A percentile compares a stretch with the other conserved stretches of the same genome.
phyloP scores from a whole-genome alignment of 495 filamentous ascomycete species.

The Podospora pseudoanserina region DNA sequence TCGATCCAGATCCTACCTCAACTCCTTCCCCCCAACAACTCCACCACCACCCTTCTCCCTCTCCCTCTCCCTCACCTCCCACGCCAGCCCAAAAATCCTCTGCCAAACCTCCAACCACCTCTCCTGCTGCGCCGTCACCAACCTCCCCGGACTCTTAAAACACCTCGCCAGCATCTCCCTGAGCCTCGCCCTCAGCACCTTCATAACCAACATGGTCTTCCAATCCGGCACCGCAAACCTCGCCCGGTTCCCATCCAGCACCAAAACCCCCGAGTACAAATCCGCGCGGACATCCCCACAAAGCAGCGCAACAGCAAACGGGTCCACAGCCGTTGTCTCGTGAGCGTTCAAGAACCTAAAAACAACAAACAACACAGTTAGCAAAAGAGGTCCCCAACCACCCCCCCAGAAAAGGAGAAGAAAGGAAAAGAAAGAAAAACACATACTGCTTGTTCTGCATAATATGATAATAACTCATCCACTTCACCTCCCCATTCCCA shows the following conservation, averaged over 20 bases:
- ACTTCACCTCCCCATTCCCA: conserved; percentile 59
- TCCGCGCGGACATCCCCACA: conserved; percentile 85
- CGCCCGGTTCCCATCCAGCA: conserved; percentile 81
- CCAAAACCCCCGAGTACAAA: conserved; percentile 80
- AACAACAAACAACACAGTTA: neutral
- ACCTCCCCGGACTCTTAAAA: conserved; percentile 69
- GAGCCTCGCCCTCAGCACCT: conserved; percentile 64
- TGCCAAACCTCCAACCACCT: conserved; percentile 72
- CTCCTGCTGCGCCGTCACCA: conserved; percentile 63
- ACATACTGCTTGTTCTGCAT: conserved; percentile 81
- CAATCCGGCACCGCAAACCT: conserved; percentile 84
- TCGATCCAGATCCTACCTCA: too few relatives aligned
- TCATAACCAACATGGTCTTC: conserved; percentile 84
- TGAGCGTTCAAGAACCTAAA: conserved; percentile 76
- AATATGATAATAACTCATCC: conserved; percentile 90
- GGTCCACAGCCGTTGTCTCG: conserved; percentile 77
- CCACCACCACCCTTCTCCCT: neutral
- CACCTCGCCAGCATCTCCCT: conserved; percentile 65
- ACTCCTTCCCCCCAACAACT: neutral
- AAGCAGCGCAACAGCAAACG: conserved; percentile 75
- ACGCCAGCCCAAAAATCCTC: conserved; percentile 42
- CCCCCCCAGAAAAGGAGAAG: too few relatives aligned
- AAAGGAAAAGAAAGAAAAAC: neutral
- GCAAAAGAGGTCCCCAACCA: neutral
- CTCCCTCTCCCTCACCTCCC: conserved; percentile 28